Evolutionary conservation across 2,329 filamentous ascomycete genomes (phyloP).

Genomic region (Fusarium devonianum): DNA sequence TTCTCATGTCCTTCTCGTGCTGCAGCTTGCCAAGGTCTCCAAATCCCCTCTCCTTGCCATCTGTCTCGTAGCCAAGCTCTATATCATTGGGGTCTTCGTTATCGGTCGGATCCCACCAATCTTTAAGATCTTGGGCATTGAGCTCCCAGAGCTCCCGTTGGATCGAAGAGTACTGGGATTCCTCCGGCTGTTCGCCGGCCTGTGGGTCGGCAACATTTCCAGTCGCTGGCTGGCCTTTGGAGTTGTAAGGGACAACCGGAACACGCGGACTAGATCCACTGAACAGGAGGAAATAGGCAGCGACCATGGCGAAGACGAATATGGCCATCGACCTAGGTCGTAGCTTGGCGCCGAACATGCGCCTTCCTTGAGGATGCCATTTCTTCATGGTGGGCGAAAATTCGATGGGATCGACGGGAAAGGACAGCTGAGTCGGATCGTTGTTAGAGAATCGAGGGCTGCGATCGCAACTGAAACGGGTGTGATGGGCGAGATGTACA

Average conservation of each 20-base stretch:
- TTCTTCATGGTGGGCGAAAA: constrained; percentile 43
- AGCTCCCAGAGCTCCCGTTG: constrained; percentile 46
- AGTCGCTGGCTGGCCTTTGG: constrained; percentile 4
- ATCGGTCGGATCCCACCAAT: constrained; percentile 49
- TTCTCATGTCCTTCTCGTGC: constrained; percentile 54
- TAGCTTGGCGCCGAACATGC: constrained; percentile 45
- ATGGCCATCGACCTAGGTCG: constrained; percentile 54
- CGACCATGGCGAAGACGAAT: constrained; percentile 49
- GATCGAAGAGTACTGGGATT: constrained; percentile 14
- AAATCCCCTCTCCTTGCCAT: constrained; percentile 46
- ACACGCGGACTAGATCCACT: constrained; percentile 46
- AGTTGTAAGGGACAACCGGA: constrained; percentile 45
- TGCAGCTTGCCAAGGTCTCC: constrained; percentile 46
- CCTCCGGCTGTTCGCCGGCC: constrained; percentile 15
- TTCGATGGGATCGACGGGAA: constrained; percentile 1
- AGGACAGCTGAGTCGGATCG: constrained; percentile 13
- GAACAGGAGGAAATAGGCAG: constrained; percentile 55
- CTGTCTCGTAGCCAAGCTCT: constrained; percentile 48
- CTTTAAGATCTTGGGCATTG: constrained; percentile 45
- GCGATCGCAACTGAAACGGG: constrained; percentile 11
- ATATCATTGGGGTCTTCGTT: constrained; percentile 46
- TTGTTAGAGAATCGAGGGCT: background rate
- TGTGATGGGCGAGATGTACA: constrained; percentile 6
- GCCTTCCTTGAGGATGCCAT: constrained; percentile 43
- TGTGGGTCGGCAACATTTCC: constrained; percentile 11